phyloP scores from a whole-genome alignment of 1,284 basidiomycete species.

The Ceratobasidium sp. region DNA sequence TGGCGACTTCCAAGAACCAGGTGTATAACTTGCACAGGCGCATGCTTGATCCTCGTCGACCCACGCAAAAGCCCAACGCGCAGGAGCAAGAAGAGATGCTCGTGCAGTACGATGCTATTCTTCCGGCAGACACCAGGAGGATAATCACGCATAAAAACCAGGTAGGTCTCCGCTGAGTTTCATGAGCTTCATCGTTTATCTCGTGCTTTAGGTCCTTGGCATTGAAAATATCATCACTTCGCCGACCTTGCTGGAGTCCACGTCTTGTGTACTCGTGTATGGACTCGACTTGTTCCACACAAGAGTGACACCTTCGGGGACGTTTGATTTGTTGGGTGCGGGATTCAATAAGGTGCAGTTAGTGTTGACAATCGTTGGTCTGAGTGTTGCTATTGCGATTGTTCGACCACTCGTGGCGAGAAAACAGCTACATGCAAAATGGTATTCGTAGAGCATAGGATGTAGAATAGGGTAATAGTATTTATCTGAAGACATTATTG shows the following conservation, averaged over 20 bases:
- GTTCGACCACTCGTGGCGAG: slow-evolving; percentile 76
- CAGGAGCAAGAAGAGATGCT: slow-evolving; percentile 88
- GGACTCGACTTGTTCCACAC: slow-evolving; percentile 90
- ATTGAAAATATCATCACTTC: slow-evolving; percentile 72
- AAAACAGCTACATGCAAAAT: slow-evolving; percentile 69
- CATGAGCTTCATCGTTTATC: background rate
- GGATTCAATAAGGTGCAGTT: slow-evolving; percentile 95
- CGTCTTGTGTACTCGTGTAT: slow-evolving; percentile 84
- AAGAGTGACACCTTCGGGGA: slow-evolving; percentile 83
- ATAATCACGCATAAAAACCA: slow-evolving; percentile 82
- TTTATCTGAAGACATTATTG: background rate
- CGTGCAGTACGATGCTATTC: slow-evolving; percentile 80
- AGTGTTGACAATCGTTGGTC: slow-evolving; percentile 77
- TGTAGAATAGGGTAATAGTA: background rate
- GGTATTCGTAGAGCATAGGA: slow-evolving; percentile 56
- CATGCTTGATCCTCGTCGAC: slow-evolving; percentile 85
- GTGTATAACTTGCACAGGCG: slow-evolving; percentile 78
- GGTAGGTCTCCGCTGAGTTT: slow-evolving; percentile 53
- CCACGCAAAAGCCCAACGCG: slow-evolving; percentile 75
- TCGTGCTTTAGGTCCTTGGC: slow-evolving; percentile 63
- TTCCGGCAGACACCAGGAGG: slow-evolving; percentile 75
- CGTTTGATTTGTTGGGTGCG: slow-evolving; percentile 92
- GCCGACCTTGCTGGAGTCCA: slow-evolving; percentile 89
- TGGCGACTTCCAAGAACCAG: slow-evolving; percentile 78
- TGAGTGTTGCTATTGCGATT: slow-evolving; percentile 76